phyloP scores from a whole-genome alignment of 176 grass and related monocot species.

The Triticum turgidum region DNA sequence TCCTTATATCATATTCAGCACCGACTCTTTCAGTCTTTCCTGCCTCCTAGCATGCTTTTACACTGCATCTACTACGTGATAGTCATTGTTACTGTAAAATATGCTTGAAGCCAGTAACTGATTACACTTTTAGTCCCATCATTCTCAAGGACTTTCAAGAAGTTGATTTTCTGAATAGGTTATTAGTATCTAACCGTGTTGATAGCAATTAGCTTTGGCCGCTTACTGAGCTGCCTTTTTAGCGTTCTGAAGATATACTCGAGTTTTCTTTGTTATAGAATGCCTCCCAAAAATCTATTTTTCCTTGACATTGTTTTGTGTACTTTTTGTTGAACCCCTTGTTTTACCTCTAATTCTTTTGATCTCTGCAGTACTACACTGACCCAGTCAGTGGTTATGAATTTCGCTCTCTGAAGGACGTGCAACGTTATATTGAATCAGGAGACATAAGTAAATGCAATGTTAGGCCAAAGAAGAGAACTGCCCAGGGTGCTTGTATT shows the following conservation, averaged over 20 bases:
- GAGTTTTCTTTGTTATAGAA: constrained; percentile 11
- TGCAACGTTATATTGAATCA: constrained; percentile 51
- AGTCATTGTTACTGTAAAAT: neutral
- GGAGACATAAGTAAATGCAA: constrained; percentile 52
- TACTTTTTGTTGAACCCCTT: constrained; percentile 6
- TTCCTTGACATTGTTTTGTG: constrained; percentile 28
- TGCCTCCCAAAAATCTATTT: neutral
- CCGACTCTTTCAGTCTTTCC: neutral
- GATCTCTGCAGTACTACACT: constrained; percentile 59
- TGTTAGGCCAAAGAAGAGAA: constrained; percentile 54
- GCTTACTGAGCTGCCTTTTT: neutral
- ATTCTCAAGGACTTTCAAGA: neutral
- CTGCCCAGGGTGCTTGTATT: constrained; percentile 1
- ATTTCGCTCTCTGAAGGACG: constrained; percentile 73
- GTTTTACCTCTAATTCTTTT: constrained; percentile 24
- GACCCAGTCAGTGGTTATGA: constrained; percentile 77
- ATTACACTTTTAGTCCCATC: neutral
- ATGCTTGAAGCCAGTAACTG: neutral
- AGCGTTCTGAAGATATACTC: neutral
- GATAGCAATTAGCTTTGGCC: neutral
- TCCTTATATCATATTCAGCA: constrained; percentile 1
- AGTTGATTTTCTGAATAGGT: constrained; percentile 6
- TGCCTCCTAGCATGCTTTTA: neutral
- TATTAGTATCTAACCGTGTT: neutral
- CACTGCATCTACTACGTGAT: neutral